phyloP scores from a whole-genome alignment of 2,329 filamentous ascomycete genomes.

The Plenodomus tracheiphilus region DNA sequence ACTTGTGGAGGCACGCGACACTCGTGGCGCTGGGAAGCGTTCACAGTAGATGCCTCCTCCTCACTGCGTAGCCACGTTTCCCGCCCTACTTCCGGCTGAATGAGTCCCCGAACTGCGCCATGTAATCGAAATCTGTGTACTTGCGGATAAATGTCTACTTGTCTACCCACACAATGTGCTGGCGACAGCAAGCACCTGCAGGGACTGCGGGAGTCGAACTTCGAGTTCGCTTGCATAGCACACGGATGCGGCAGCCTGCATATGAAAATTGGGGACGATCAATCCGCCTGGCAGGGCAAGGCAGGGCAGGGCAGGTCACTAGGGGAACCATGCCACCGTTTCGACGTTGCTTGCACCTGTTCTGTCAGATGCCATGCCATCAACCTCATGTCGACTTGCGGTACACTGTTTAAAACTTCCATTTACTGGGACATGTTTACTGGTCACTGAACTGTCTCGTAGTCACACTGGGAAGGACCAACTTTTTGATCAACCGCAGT shows the following conservation, averaged over 20 bases:
- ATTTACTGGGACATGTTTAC: background rate
- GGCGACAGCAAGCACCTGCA: slow-evolving; percentile 2
- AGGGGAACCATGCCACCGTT: slow-evolving; percentile 9
- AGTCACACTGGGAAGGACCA: slow-evolving; percentile 1
- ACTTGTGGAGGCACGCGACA: background rate
- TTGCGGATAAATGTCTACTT: background rate
- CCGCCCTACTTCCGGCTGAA: background rate
- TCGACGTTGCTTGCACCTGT: background rate
- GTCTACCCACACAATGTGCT: background rate
- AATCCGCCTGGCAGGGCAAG: slow-evolving; percentile 6
- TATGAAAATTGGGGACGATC: slow-evolving; percentile 6
- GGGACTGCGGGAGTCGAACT: slow-evolving; percentile 4
- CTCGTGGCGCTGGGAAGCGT: background rate
- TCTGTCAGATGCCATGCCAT: background rate
- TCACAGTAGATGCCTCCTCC: background rate
- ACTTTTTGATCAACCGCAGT: slow-evolving; percentile 3
- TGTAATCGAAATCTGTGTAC: background rate
- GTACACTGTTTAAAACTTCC: slow-evolving; percentile 16
- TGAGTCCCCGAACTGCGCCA: too few species aligned
- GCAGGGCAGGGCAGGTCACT: too few species aligned
- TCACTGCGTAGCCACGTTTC: background rate
- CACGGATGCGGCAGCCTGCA: slow-evolving; percentile 14
- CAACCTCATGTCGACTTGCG: background rate
- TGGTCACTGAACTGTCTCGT: slow-evolving; percentile 2
- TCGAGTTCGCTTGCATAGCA: slow-evolving; percentile 3